Base-by-base conservation (phyloP, 164 flowering plant species). In the Macadamia tetraphylla region DNA sequence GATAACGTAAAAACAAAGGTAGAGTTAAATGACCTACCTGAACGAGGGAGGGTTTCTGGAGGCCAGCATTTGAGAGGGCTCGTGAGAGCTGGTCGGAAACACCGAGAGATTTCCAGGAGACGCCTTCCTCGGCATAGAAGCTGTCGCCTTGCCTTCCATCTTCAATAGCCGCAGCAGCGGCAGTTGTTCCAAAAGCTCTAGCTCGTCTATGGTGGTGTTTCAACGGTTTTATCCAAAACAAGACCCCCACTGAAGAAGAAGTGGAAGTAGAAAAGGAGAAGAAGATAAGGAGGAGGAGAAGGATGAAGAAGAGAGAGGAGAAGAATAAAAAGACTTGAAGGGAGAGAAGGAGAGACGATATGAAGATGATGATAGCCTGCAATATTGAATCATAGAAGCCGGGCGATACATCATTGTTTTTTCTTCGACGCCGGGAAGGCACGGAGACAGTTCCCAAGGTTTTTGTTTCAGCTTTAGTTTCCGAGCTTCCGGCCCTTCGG, bases 91-190 rank as follows among this genome's bases (percentile, higher is more conserved):
- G 74, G 17, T 85, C 86, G 1, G 97, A 88, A 11, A 93, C 71
- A 1, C 97, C 97, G 13, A 91, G 83, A 40, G 95, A 84, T 32
- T 70, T 67, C 98, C 98, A 93, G 1, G 92, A 79, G 58, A 89
- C 88, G 69, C 68, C 63, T 60, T 88, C 90, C 1, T 83, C 89
- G 0, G 92, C 90, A 31, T 79, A 85, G 69, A 90, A 90, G 3
- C 86, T 83, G 14, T 78, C 84, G n/a, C 51, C 62, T 15, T 67
- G 71, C 0, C 66, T 71, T 9, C 35, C 44, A 0, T 69, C 78
- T 14, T 63, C 52, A 42, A 49, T 17, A 3, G 76, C 67, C 44
- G 65, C 67, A 6, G 75, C 73, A 4, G 80, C 73, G 4, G 80
- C 72, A 35, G 40, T 35, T 6, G 84, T 65, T 9, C 73, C 70